phyloP scores from a whole-genome alignment of 108 stramenopile genomes.

The Nannochloropsis gaditana region DNA sequence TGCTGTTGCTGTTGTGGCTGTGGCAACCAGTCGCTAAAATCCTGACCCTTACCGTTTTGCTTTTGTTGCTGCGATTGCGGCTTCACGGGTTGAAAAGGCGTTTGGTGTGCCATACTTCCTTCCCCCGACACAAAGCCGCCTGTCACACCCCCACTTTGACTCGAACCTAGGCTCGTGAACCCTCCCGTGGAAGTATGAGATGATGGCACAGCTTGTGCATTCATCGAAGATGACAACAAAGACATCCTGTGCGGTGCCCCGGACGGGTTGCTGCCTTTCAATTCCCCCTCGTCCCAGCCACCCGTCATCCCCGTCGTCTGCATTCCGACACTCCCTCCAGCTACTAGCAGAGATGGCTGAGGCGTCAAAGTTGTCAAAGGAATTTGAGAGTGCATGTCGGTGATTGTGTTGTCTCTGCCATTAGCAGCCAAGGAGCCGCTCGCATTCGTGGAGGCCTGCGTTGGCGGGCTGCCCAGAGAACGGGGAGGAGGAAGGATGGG shows the following conservation, averaged over 20 bases:
- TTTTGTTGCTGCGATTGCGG: not conserved
- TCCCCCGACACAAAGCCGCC: not conserved
- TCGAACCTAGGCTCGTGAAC: not conserved
- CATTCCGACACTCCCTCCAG: not conserved
- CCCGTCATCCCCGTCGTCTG: not conserved
- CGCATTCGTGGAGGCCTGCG: not conserved
- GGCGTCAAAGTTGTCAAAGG: not conserved
- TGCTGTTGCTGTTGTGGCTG: not conserved
- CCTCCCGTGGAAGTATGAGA: not conserved
- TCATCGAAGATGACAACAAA: not conserved
- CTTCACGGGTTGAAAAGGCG: not conserved
- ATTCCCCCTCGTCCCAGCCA: not conserved
- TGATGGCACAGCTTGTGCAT: not conserved
- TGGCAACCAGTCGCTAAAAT: no score
- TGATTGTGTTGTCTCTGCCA: not conserved
- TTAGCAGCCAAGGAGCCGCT: not conserved
- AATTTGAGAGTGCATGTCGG: not conserved
- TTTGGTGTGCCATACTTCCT: not conserved
- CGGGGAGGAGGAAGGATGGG: constrained; percentile 15
- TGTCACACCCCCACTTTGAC: not conserved
- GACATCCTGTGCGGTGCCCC: not conserved
- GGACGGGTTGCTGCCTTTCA: not conserved
- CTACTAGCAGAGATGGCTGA: not conserved
- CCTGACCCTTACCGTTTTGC: no score
- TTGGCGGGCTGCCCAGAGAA: not conserved